Conservation (phyloP, 176 grass and related monocot species). For the Eragrostis curvula region DNA sequence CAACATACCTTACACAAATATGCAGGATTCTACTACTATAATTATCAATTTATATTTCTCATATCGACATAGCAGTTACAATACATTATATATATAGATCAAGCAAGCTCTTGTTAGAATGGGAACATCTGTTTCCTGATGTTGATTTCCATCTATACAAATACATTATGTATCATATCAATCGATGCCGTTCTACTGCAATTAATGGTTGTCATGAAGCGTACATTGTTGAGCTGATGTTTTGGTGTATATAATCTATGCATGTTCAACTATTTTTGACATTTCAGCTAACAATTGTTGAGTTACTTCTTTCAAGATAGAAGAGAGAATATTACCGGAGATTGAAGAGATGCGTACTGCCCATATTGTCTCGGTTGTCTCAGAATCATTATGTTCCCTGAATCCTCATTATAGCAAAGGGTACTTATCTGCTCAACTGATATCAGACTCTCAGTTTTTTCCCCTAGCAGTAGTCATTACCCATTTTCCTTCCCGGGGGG, state of each 20-base stretch:
- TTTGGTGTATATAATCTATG: conserved; percentile 14
- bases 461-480: neutral
- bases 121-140: conserved; percentile 1
- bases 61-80: neutral
- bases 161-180: neutral
- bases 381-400: conserved; percentile 74
- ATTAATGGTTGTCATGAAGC: conserved; percentile 2
- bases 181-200: neutral
- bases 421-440: conserved; percentile 41
- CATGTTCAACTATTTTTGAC: conserved; percentile 20
- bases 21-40: neutral
- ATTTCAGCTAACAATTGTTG: conserved; percentile 39
- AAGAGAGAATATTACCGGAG: conserved; percentile 96
- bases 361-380: conserved; percentile 93
- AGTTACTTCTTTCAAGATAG: conserved; percentile 65
- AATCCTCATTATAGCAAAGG: conserved; percentile 77
- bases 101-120: conserved; percentile 25
- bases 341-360: conserved; percentile 94
- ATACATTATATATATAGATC: neutral
- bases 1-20: conserved; percentile 13
- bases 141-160: conserved; percentile 12
- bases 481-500: conserved; percentile 2
- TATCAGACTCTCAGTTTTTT: conserved; percentile 42
- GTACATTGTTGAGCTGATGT: neutral
- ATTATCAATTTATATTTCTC: neutral